Base-by-base conservation (phyloP, 176 grass and related monocot species). In the Dendrocalamus sinicus region DNA sequence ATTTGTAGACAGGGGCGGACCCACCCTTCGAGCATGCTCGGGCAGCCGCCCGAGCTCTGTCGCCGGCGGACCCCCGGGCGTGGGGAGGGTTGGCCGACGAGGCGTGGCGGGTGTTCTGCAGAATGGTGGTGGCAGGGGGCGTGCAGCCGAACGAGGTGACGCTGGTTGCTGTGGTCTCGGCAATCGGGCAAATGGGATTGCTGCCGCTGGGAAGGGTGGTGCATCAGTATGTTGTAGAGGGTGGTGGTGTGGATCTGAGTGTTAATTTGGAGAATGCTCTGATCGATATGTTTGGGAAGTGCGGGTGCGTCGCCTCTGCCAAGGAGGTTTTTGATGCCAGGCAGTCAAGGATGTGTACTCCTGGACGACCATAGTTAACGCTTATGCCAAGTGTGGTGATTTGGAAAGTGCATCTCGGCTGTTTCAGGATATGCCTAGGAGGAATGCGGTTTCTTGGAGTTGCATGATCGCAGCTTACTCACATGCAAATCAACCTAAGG, bases 211-310 rank as follows among this genome's bases (percentile, higher is more conserved):
- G 85, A 10, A 81, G 61, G 70, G 90, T 13, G 74, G 45, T 95
- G 68, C 83, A 84, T 50, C 12, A 22, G 17, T 88, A 80, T 78
- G 73, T 88, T 24, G 17, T 44, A 35, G 85, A 66, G 14, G 84
- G 82, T 32, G 70, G 59, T 40, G 70, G 65, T 40, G 54, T 66
- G 2, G 16, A 23, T 30, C 9, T 12, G 24, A 84, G 40, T 4
- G 40, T 85, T 35, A 92, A 86, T 66, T 88, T 90, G 75, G 52
- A 76, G 32, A 92, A 94, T 48, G 88, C 85, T 0, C 73, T 92
- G 20, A 28, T 94, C 6, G 85, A 90, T 69, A 90, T 90, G 90
- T 94, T 90, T 78, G 83, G 93, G 15, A 94, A 92, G 45, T 90
- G 88, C 8, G 83, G 85, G 10, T 88, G 88, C 3, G 43, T 90